phyloP scores from a whole-genome alignment of 2,329 filamentous ascomycete genomes.

The Diaporthe vaccinii region DNA sequence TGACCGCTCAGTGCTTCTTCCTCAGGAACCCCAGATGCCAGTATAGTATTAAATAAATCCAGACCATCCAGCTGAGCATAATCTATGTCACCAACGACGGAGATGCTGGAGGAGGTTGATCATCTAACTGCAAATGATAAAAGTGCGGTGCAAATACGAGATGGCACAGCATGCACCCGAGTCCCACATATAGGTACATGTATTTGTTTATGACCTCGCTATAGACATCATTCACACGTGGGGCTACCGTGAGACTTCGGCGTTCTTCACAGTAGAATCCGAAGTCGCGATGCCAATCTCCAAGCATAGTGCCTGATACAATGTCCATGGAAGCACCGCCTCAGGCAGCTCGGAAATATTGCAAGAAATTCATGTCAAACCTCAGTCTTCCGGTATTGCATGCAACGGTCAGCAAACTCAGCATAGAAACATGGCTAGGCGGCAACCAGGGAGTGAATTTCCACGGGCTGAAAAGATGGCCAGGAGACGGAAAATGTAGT shows the following conservation, averaged over 20 bases:
- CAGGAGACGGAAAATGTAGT: neutral
- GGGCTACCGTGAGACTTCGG: too few species aligned
- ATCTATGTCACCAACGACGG: too few species aligned
- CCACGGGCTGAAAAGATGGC: neutral
- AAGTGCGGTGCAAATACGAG: neutral
- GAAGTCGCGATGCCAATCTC: neutral
- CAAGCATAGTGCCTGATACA: too few species aligned
- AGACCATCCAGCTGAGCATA: too few species aligned
- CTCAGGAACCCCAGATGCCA: neutral
- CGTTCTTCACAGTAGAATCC: too few species aligned
- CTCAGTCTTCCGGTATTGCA: neutral
- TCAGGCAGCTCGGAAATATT: neutral
- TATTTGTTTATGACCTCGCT: neutral
- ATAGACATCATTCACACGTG: neutral
- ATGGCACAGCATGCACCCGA: neutral
- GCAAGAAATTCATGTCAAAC: neutral
- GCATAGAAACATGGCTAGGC: neutral
- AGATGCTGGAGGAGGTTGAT: neutral
- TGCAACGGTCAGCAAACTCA: neutral
- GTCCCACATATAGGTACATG: neutral
- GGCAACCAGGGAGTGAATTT: neutral
- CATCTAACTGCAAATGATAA: neutral
- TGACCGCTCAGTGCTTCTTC: too few species aligned
- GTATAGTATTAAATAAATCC: neutral
- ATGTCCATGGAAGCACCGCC: neutral